These are phyloP conservation scores for Tuber brumale DNA, from an alignment of 495 filamentous ascomycete genomes.

Conservation along the genomic window DNA sequence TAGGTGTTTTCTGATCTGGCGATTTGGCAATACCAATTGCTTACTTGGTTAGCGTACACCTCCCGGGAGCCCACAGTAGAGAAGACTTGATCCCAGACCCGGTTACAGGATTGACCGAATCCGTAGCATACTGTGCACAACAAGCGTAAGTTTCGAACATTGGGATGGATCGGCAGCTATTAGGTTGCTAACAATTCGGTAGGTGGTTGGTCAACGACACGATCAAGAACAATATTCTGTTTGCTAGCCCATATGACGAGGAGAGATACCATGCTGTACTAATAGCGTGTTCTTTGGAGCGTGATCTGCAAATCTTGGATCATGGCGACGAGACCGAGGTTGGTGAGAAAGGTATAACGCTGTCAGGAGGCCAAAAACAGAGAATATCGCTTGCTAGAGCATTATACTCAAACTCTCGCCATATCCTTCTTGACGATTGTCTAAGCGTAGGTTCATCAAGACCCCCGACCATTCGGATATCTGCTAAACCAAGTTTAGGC, in stretches of 20 bases:
- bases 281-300: constrained; percentile 84
- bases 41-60: constrained; percentile 50
- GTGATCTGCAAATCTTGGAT: constrained; percentile 87
- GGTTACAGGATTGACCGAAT: constrained; percentile 80
- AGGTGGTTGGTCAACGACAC: constrained; percentile 90
- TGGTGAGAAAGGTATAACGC: constrained; percentile 92
- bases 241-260: constrained; percentile 75
- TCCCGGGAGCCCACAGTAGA: constrained; percentile 75
- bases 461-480: background rate
- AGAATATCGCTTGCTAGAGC: constrained; percentile 91
- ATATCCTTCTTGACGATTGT: constrained; percentile 90
- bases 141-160: constrained; percentile 53
- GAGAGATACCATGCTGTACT: constrained; percentile 82
- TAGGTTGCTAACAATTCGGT: background rate
- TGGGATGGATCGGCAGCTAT: background rate
- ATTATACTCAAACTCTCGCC: constrained; percentile 82
- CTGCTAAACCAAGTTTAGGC: constrained; percentile 44
- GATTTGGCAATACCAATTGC: background rate
- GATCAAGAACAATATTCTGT: constrained; percentile 93
- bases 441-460: constrained; percentile 51
- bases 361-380: constrained; percentile 97
- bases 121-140: constrained; percentile 93
- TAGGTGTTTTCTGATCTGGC: background rate
- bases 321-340: constrained; percentile 89
- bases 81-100: constrained; percentile 76